These are phyloP conservation scores for Eucalyptus victrix DNA, from an alignment of 345 rosid genomes.

Conservation along the genomic window DNA sequence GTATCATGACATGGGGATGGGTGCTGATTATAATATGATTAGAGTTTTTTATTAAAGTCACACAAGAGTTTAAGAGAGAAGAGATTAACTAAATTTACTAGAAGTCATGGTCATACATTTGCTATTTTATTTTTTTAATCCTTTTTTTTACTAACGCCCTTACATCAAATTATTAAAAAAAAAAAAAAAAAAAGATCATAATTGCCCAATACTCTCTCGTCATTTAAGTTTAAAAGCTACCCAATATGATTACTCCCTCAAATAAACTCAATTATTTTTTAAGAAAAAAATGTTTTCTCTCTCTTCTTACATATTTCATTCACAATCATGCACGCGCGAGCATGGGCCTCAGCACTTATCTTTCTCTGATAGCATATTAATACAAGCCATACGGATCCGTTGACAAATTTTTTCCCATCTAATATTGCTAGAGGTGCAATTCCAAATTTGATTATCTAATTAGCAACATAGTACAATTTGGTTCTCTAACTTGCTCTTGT, in stretches of 20 bases:
- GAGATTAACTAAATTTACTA: neutral
- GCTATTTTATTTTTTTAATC: neutral
- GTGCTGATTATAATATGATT: neutral
- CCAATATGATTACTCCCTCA: neutral
- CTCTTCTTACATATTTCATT: neutral
- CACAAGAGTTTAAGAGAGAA: neutral
- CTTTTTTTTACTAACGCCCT: rapidly evolving
- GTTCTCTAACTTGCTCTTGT: neutral
- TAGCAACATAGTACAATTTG: neutral
- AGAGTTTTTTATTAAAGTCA: neutral
- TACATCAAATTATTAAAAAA: neutral
- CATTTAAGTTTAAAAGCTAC: neutral
- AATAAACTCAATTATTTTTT: neutral
- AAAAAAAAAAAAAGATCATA: neutral
- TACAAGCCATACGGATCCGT: neutral
- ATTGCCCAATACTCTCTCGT: neutral
- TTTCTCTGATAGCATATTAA: neutral
- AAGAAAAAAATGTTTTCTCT: neutral
- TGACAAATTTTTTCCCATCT: neutral
- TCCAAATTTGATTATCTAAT: neutral
- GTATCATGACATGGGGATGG: neutral
- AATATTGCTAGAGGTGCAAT: neutral
- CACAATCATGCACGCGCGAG: neutral
- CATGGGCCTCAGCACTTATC: neutral
- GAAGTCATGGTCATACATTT: neutral